Evolutionary conservation across 176 grass and related monocot species (phyloP).

Genomic region (Oryza glumipatula): DNA sequence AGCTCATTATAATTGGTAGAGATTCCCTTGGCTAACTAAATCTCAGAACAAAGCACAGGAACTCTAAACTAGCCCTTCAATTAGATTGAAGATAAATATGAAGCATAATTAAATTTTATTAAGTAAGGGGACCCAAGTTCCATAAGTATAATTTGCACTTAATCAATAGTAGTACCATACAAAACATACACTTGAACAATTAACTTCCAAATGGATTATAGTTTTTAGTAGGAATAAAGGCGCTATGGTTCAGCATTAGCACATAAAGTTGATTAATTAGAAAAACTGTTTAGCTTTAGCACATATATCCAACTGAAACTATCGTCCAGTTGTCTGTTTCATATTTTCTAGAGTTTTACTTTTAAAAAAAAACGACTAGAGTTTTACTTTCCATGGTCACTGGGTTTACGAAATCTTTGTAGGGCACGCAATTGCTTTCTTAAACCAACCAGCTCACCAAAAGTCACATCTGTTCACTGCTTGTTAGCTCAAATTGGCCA

Average conservation of each 20-base stretch:
- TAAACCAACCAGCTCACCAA: background rate
- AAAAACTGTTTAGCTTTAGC: background rate
- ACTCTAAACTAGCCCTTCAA: background rate
- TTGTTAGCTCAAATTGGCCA: background rate
- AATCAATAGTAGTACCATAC: background rate
- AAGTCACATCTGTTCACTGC: background rate
- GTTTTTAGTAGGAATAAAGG: background rate
- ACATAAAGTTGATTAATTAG: background rate
- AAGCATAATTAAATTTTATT: background rate
- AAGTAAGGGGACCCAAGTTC: background rate
- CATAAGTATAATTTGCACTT: background rate
- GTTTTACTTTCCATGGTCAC: background rate
- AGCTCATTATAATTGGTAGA: background rate
- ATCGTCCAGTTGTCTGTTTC: background rate
- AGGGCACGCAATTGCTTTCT: background rate
- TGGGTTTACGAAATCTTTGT: background rate
- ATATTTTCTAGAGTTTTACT: background rate
- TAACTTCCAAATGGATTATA: background rate
- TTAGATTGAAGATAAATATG: background rate
- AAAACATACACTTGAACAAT: background rate
- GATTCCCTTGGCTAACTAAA: background rate
- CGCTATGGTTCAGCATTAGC: background rate
- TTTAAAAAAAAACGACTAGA: background rate
- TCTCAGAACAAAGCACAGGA: background rate
- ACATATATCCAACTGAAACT: slow-evolving; percentile 10